Conservation (phyloP, 192 early-diverging fungal species). For the Gamsiella multidivaricata region DNA sequence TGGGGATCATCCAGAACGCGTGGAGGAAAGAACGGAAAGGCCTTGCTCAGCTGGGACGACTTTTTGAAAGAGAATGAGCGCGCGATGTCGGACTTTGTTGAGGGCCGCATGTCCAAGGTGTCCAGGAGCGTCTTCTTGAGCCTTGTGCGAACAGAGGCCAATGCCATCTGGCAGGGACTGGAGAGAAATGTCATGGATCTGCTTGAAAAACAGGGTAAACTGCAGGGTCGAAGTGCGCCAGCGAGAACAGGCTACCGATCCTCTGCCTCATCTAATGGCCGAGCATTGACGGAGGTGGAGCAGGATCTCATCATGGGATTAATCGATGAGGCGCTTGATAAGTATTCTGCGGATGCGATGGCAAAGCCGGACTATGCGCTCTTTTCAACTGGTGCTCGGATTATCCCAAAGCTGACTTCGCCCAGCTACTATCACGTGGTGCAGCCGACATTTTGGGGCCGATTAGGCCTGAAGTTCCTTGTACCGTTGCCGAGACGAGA, state of each 20-base stretch:
- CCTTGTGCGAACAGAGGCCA: constrained; percentile 35
- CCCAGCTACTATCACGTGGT: constrained; percentile 60
- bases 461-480: constrained; percentile 33
- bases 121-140: constrained; percentile 29
- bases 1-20: constrained; percentile 3
- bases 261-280: neutral
- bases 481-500: constrained; percentile 44
- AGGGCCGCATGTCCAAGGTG: constrained; percentile 36
- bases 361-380: constrained; percentile 78
- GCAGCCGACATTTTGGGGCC: constrained; percentile 30
- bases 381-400: constrained; percentile 69
- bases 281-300: constrained; percentile 29
- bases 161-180: constrained; percentile 36
- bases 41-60: constrained; percentile 19
- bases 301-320: constrained; percentile 55
- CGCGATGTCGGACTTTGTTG: constrained; percentile 28
- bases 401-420: constrained; percentile 72
- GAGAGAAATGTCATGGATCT: constrained; percentile 36
- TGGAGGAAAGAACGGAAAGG: constrained; percentile 15
- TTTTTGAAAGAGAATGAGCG: constrained; percentile 38
- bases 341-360: constrained; percentile 66
- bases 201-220: constrained; percentile 40
- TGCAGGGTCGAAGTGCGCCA: constrained; percentile 26
- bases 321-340: constrained; percentile 69
- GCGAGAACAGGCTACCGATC: neutral